Conservation (phyloP, 768 basidiomycete genomes). For the Mycena polygramma region DNA sequence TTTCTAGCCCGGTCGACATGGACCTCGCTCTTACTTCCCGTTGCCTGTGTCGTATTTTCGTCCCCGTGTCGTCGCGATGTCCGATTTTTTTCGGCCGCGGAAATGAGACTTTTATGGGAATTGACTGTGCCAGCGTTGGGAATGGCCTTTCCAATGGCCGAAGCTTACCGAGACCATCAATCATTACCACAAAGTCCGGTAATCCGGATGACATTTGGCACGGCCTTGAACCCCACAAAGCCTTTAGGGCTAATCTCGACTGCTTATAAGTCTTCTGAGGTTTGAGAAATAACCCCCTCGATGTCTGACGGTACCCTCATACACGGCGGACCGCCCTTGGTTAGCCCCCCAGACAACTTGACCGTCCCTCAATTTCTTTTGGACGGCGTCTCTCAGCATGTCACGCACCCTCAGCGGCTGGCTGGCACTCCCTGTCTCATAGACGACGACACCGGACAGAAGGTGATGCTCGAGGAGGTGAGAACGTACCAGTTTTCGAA, state of each 20-base stretch:
- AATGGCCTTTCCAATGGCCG: constrained; percentile 16
- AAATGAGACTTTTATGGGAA: constrained; percentile 11
- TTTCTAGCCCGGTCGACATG: not conserved
- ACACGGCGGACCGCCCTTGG: constrained; percentile 18
- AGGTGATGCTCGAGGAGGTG: constrained; percentile 53
- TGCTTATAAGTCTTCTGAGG: constrained; percentile 24
- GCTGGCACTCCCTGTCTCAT: constrained; percentile 53
- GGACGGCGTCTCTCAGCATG: constrained; percentile 48
- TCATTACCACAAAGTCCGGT: constrained; percentile 28
- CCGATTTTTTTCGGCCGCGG: constrained; percentile 17
- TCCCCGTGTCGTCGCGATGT: not conserved
- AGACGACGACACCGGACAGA: constrained; percentile 54
- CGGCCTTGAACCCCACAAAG: constrained; percentile 20
- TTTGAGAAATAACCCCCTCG: not conserved
- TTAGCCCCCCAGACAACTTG: constrained; percentile 38
- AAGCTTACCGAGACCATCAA: constrained; percentile 31
- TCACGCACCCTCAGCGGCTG: constrained; percentile 48
- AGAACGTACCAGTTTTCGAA: constrained; percentile 8
- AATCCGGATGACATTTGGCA: constrained; percentile 29
- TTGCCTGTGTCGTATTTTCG: not conserved
- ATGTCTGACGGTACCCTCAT: constrained; percentile 15
- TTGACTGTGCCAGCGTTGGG: constrained; percentile 2
- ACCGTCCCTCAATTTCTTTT: constrained; percentile 59
- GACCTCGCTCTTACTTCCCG: not conserved
- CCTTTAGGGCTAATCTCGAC: constrained; percentile 22